phyloP scores from a whole-genome alignment of 352 stramenopile species.

The Plasmopara muralis region DNA sequence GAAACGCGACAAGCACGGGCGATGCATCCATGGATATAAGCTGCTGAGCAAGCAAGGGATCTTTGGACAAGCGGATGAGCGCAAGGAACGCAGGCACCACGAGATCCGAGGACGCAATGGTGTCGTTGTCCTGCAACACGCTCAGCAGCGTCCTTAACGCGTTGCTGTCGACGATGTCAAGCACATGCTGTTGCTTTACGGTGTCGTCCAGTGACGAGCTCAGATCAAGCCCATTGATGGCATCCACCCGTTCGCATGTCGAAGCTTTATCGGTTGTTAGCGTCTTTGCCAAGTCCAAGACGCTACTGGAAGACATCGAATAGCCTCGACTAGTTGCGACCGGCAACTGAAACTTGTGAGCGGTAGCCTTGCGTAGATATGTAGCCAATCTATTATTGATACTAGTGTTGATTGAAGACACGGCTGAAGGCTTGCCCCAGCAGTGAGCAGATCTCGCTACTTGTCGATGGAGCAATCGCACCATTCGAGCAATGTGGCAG shows the following conservation, averaged over 20 bases:
- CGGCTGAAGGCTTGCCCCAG: slow-evolving; percentile 1
- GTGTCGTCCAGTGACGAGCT: slow-evolving; percentile 18
- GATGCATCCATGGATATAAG: slow-evolving; percentile 44
- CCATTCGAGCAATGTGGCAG: not conserved
- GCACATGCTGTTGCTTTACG: slow-evolving; percentile 32
- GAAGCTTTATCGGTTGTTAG: slow-evolving; percentile 33
- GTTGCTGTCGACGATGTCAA: slow-evolving; percentile 54
- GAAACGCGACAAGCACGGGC: slow-evolving; percentile 35
- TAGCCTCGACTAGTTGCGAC: slow-evolving; percentile 8
- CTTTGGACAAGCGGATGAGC: slow-evolving; percentile 52
- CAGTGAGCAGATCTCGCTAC: slow-evolving; percentile 14
- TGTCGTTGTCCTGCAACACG: slow-evolving; percentile 47
- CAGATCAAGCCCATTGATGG: slow-evolving; percentile 30
- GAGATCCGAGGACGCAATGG: slow-evolving; percentile 38
- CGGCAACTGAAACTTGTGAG: slow-evolving; percentile 5
- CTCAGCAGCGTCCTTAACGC: slow-evolving; percentile 35
- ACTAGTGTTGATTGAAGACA: not conserved
- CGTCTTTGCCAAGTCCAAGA: slow-evolving; percentile 24
- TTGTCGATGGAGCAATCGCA: slow-evolving; percentile 10
- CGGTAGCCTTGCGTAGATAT: not conserved
- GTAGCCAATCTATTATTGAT: not conserved
- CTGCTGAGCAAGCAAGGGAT: slow-evolving; percentile 47
- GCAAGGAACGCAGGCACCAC: slow-evolving; percentile 56
- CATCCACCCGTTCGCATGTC: slow-evolving; percentile 26
- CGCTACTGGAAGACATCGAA: slow-evolving; percentile 9